Conservation (phyloP, 2,329 filamentous ascomycete species). For the Penicillium sp. region DNA sequence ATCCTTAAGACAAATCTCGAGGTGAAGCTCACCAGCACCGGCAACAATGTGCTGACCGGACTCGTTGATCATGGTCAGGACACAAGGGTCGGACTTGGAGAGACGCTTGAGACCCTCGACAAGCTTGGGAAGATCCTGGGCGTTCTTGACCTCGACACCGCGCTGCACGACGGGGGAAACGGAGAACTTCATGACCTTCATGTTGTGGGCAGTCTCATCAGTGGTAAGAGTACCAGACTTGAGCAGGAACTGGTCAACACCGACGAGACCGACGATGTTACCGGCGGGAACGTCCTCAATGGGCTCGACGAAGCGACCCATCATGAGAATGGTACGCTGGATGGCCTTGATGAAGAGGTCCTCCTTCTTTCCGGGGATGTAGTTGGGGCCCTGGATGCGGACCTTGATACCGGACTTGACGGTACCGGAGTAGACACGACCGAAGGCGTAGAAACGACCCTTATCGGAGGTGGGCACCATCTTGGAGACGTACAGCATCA, state of each 20-base stretch:
- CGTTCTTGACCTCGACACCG: constrained; percentile 99
- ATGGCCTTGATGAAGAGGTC: constrained; percentile 99
- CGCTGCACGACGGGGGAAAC: constrained; percentile 98
- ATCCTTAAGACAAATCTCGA: constrained; percentile 99
- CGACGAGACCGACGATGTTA: constrained; percentile 99
- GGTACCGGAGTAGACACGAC: constrained; percentile 99
- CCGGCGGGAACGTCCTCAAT: constrained; percentile 98
- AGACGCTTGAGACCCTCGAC: constrained; percentile 99
- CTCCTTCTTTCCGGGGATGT: constrained; percentile 96
- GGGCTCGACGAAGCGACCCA: constrained; percentile 98
- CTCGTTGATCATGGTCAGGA: constrained; percentile 83
- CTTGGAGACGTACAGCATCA: constrained; percentile 99
- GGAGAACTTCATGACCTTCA: constrained; percentile 99
- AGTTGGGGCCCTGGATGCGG: constrained; percentile 99
- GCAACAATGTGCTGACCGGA: constrained; percentile 99
- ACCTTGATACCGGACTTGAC: constrained; percentile 98
- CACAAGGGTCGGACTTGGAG: constrained; percentile 99
- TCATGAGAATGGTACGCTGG: constrained; percentile 99
- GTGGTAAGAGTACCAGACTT: constrained; percentile 99
- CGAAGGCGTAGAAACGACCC: constrained; percentile 99
- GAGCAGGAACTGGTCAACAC: constrained; percentile 99
- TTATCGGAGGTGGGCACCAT: constrained; percentile 99
- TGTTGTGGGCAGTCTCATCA: constrained; percentile 95
- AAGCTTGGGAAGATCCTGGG: constrained; percentile 98
- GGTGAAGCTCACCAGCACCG: constrained; percentile 97